Base-by-base conservation (phyloP, 2,329 filamentous ascomycete genomes). In the Fusarium redolens region DNA sequence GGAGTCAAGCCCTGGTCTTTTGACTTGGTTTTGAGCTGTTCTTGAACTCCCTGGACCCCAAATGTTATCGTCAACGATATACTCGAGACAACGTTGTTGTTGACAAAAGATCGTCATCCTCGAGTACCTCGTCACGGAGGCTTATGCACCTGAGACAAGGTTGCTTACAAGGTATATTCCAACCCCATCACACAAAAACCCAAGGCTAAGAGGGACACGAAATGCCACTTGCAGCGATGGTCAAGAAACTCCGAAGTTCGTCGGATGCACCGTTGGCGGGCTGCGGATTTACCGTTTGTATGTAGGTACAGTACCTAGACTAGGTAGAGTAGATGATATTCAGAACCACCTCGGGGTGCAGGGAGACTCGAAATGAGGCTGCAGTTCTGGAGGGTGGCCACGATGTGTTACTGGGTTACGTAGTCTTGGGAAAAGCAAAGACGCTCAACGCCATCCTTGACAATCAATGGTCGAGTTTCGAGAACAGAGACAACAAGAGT, bases 341-440 rank as follows among this genome's bases (percentile, higher is more conserved):
- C 33, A 35, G 15, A 37, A 6, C 30, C 52, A 25, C 61, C 28
- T 28, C 38, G 43, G 54, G 61, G 54, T 45, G 51, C 33, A 28
- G 25, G 22, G 30, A 44, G 48, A 47, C 61, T 71, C 47, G 44
- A 44, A 60, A 60, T 57, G 65, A 70, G 61, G 51, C 67, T 70
- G 60, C 56, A 70, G 47, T 35, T 22, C 47, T 59, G 31, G 44
- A 35, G 33, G 71, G 45, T 47, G 62, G 43, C 59, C 66, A 73
- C 52, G 48, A 62, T 52, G 51, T 58, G 55, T 51, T 45, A 58
- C 51, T 72, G 47, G 58, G 37, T 50, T 58, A 48, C 38, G 30
- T 65, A 45, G 67, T 51, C 47, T 73, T 72, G 57, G 47, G 41
- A 72, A 72, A 74, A 74, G 71, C 68, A 74, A 73, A 68, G 62